Evolutionary conservation across 441 rosid species (phyloP).

Genomic region (Eutrema salsugineum): DNA sequence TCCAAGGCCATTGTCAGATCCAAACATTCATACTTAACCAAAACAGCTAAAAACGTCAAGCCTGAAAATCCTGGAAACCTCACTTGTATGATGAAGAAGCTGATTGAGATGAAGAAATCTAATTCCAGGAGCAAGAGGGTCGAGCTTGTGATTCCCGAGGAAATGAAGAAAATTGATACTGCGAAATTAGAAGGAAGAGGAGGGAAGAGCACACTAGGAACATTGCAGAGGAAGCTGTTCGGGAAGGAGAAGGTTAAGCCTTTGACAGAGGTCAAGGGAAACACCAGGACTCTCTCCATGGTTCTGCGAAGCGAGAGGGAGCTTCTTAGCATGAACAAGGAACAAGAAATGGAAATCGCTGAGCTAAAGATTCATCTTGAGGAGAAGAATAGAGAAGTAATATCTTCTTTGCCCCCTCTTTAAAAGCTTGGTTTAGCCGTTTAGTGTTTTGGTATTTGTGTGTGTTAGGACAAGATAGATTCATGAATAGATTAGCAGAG

Average conservation of each 20-base stretch:
- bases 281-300: slow-evolving; percentile 87
- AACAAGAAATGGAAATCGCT: slow-evolving; percentile 57
- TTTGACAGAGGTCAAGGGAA: slow-evolving; percentile 66
- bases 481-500: background rate
- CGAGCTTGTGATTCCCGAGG: slow-evolving; percentile 61
- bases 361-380: slow-evolving; percentile 53
- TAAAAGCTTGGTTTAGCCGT: background rate
- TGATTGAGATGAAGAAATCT: slow-evolving; percentile 33
- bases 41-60: slow-evolving; percentile 18
- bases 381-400: slow-evolving; percentile 70
- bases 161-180: slow-evolving; percentile 60
- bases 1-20: slow-evolving; percentile 55
- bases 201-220: slow-evolving; percentile 25
- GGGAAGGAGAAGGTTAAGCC: slow-evolving; percentile 66
- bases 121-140: slow-evolving; percentile 34
- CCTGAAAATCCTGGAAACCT: slow-evolving; percentile 40
- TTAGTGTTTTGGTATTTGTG: background rate
- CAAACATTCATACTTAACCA: slow-evolving; percentile 35
- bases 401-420: background rate
- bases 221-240: slow-evolving; percentile 77
- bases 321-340: slow-evolving; percentile 74
- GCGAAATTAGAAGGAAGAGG: slow-evolving; percentile 36
- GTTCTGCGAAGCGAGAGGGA: slow-evolving; percentile 90
- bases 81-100: slow-evolving; percentile 49
- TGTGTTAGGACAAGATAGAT: background rate